phyloP scores from a whole-genome alignment of 2,329 filamentous ascomycete genomes.

The Didymella glomerata region DNA sequence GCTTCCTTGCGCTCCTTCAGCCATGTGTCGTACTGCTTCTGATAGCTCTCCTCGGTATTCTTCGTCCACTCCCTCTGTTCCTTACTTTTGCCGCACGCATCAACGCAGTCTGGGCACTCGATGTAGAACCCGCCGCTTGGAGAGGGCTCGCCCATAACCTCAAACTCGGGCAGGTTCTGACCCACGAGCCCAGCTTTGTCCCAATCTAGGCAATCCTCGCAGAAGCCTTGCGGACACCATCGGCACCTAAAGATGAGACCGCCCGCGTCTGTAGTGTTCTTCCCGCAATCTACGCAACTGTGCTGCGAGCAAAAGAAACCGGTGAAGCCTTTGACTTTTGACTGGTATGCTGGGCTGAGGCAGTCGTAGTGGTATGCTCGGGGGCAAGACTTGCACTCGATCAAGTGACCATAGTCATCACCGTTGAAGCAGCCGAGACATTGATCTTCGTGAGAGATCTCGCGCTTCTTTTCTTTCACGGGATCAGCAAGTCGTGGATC shows the following conservation, averaged over 20 bases:
- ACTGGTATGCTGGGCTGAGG: slow-evolving; percentile 53
- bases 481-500: slow-evolving; percentile 61
- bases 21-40: slow-evolving; percentile 37
- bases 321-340: slow-evolving; percentile 54
- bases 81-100: slow-evolving; percentile 26
- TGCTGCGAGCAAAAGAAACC: slow-evolving; percentile 67
- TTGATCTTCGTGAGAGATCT: slow-evolving; percentile 59
- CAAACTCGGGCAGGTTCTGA: slow-evolving; percentile 61
- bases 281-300: slow-evolving; percentile 61
- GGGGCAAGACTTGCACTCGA: slow-evolving; percentile 63
- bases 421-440: slow-evolving; percentile 61
- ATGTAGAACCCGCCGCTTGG: slow-evolving; percentile 61
- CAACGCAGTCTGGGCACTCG: slow-evolving; percentile 57
- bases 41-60: slow-evolving; percentile 33
- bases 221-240: slow-evolving; percentile 64
- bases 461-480: slow-evolving; percentile 58
- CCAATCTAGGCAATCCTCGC: slow-evolving; percentile 67
- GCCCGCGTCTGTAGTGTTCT: slow-evolving; percentile 60
- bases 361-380: slow-evolving; percentile 63
- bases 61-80: slow-evolving; percentile 37
- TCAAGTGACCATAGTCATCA: slow-evolving; percentile 56
- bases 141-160: slow-evolving; percentile 57
- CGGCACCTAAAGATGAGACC: slow-evolving; percentile 63
- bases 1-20: slow-evolving; percentile 28
- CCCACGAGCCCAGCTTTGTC: slow-evolving; percentile 60